Evolutionary conservation across 768 basidiomycete species (phyloP).

Genomic region (Ramaria sp.): DNA sequence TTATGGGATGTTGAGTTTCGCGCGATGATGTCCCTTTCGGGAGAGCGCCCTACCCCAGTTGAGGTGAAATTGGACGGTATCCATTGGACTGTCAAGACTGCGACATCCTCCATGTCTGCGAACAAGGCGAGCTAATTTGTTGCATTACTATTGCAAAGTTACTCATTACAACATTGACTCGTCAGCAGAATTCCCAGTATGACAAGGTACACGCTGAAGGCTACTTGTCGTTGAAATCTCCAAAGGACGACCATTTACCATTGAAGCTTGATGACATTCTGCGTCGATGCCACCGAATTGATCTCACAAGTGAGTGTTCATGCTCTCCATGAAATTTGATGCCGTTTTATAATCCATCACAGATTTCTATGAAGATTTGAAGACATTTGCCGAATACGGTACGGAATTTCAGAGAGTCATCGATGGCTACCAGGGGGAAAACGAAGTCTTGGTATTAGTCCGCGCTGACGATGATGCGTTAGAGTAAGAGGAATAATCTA

Average conservation of each 20-base stretch:
- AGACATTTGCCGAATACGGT: conserved; percentile 11
- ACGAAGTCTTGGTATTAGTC: conserved; percentile 8
- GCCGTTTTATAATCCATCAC: neutral
- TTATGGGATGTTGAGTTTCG: conserved; percentile 19
- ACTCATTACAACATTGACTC: neutral
- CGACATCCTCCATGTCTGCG: conserved; percentile 8
- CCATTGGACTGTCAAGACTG: conserved; percentile 20
- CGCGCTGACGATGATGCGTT: conserved; percentile 15
- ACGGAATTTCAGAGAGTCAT: conserved; percentile 7
- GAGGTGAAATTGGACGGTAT: conserved; percentile 12
- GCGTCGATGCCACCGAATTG: neutral
- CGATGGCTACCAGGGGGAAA: conserved; percentile 2
- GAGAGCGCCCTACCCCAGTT: conserved; percentile 14
- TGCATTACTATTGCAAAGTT: neutral
- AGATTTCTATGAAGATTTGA: conserved; percentile 8
- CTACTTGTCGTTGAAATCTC: neutral
- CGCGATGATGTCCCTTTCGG: conserved; percentile 17
- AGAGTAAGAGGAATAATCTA: conserved; percentile 1
- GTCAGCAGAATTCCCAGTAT: neutral
- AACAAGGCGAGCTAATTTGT: neutral
- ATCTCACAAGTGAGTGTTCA: neutral
- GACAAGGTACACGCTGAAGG: conserved; percentile 5
- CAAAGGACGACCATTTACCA: neutral
- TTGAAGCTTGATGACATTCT: neutral
- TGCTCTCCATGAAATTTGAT: neutral